Percentiles rank a stretch among this genome's conserved stretches.
phyloP scores from a whole-genome alignment of 768 basidiomycete species.

The Suillus sp. region DNA sequence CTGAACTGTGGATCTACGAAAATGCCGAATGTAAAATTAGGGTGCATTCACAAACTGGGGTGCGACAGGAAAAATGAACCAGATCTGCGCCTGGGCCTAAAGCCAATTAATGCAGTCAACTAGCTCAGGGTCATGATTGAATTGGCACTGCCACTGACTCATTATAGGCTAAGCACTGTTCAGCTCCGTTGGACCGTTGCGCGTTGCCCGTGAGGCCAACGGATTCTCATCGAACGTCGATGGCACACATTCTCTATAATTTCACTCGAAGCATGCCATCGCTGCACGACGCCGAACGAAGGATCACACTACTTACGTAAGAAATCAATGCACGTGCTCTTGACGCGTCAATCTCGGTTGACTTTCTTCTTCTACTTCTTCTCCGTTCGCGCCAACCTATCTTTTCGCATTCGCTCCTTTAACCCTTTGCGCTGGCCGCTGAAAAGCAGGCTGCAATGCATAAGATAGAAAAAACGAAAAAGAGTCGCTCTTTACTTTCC shows the following conservation, averaged over 20 bases:
- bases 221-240: too few relatives aligned
- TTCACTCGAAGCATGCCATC: too few relatives aligned
- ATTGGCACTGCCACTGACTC: not conserved
- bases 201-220: too few relatives aligned
- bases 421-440: slow-evolving; percentile 30
- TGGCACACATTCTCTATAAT: too few relatives aligned
- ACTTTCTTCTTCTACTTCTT: not conserved
- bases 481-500: not conserved
- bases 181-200: too few relatives aligned
- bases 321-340: slow-evolving; percentile 35
- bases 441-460: slow-evolving; percentile 19
- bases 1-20: not conserved
- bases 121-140: slow-evolving; percentile 15
- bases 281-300: not conserved
- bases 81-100: not conserved
- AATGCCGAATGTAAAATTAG: not conserved
- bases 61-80: not conserved
- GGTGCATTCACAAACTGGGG: not conserved
- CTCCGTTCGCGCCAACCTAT: slow-evolving; percentile 18
- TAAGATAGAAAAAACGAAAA: slow-evolving; percentile 20
- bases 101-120: not conserved
- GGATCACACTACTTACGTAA: slow-evolving; percentile 4
- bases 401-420: slow-evolving; percentile 23
- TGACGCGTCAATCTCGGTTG: slow-evolving; percentile 28
- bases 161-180: not conserved